phyloP scores from a whole-genome alignment of 169 alveolate genomes.

The Plasmodium malariae region DNA sequence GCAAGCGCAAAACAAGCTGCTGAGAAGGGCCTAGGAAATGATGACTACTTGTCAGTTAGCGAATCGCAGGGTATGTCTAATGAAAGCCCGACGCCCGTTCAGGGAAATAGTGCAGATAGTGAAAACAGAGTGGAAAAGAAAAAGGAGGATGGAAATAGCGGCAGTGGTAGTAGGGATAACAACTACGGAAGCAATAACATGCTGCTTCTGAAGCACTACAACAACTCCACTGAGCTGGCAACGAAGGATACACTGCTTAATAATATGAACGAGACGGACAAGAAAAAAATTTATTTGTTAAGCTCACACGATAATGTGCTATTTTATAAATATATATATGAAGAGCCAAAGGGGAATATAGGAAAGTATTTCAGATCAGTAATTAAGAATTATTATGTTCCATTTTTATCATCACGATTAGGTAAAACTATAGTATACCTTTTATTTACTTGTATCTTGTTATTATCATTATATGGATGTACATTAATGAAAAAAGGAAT shows the following conservation, averaged over 20 bases:
- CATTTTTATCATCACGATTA: slow-evolving; percentile 55
- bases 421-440: slow-evolving; percentile 47
- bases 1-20: too few relatives aligned
- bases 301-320: slow-evolving; percentile 68
- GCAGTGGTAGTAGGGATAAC: neutral
- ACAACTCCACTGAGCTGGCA: slow-evolving; percentile 31
- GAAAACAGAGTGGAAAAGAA: neutral
- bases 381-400: slow-evolving; percentile 62
- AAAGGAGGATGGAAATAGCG: neutral
- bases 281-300: slow-evolving; percentile 36
- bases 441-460: neutral
- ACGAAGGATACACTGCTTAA: slow-evolving; percentile 33
- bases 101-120: neutral
- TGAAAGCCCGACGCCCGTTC: neutral
- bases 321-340: slow-evolving; percentile 68
- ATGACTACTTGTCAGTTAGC: neutral
- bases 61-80: neutral
- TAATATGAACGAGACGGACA: slow-evolving; percentile 8
- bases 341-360: slow-evolving; percentile 72
- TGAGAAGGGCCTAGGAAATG: neutral
- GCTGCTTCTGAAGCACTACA: neutral
- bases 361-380: slow-evolving; percentile 45
- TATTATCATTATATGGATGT: slow-evolving; percentile 60
- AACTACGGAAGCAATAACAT: neutral
- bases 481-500: slow-evolving; percentile 72